Evolutionary conservation across 1,139 yeast species (phyloP).

Genomic region (Arxiozyma bovina): DNA sequence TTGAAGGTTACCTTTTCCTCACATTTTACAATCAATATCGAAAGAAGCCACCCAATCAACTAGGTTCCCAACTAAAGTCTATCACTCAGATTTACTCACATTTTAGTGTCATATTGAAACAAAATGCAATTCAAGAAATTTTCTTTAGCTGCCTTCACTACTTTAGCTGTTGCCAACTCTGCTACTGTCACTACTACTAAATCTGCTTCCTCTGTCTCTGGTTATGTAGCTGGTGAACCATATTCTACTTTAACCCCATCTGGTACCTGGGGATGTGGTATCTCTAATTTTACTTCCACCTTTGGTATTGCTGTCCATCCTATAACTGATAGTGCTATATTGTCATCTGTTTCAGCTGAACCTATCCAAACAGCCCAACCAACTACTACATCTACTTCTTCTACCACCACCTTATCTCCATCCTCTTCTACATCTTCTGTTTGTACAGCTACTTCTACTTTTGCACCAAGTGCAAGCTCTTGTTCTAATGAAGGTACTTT

Average conservation of each 20-base stretch:
- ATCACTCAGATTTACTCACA: background rate
- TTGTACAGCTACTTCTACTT: slow-evolving; percentile 10
- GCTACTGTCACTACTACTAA: slow-evolving; percentile 33
- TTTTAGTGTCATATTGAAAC: background rate
- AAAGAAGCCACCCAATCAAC: background rate
- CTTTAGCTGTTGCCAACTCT: slow-evolving; percentile 24
- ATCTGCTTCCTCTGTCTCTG: slow-evolving; percentile 35
- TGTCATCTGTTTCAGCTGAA: slow-evolving; percentile 49
- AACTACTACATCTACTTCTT: slow-evolving; percentile 2
- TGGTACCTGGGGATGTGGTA: slow-evolving; percentile 31
- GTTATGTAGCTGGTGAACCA: slow-evolving; percentile 32
- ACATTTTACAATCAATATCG: too few species aligned
- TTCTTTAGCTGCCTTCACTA: slow-evolving; percentile 23
- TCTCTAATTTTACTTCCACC: slow-evolving; percentile 38
- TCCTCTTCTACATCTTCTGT: slow-evolving; percentile 10
- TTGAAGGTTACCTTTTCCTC: background rate
- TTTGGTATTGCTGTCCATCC: slow-evolving; percentile 38
- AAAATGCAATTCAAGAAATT: slow-evolving; percentile 27
- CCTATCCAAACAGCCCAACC: slow-evolving; percentile 39
- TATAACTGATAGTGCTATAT: slow-evolving; percentile 12
- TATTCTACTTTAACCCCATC: slow-evolving; percentile 35
- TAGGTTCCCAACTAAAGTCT: background rate
- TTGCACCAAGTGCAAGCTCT: slow-evolving; percentile 7
- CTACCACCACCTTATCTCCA: slow-evolving; percentile 9
- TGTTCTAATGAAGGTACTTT: slow-evolving; percentile 48